Evolutionary conservation across 768 basidiomycete genomes (phyloP), one percentile per base, ranked within the genome.

Genomic region (Tylopilus vinaceipallidus): DNA sequence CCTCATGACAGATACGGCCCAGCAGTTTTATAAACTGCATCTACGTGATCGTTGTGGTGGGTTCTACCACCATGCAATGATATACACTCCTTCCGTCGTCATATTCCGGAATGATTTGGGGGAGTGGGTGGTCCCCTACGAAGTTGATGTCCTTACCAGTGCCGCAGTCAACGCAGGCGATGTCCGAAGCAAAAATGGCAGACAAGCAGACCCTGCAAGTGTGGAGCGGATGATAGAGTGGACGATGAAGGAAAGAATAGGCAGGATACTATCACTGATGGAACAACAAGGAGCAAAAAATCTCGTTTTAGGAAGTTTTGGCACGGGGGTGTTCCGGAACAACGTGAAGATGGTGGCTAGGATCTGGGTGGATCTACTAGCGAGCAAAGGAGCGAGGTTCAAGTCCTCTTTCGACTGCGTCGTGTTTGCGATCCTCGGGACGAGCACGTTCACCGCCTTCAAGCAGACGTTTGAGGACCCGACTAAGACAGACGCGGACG

Each of bases 321-420:
- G 88, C 12, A 89, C 88, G 1, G 88, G 88, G 3, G 87, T 85
- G 3, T 91, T 89, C 67, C 73, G 72, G 47, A 91, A 91, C 65
- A 70, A 75, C 29, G 77, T 87, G 20, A 61, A 67, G 35, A 69
- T 75, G 43, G 75, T 90, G 14, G 86, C 84, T 6, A 68, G 63
- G 29, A 74, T 84, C 37, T 91, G 88, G 83, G 78, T 74, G 38
- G 81, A 87, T 45, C 66, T 87, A 24, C 66, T 90, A 37, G 67
- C 67, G 3, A 68, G 61, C 3, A 68, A 74, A 6, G 72, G 69
- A 1, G 78, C 81, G 24, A 71, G 80, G n/a, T 91, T 83, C 62
- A 64, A 67, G 52, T 52, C 71, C 24, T 75, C 77, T 0, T 91
- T 91, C 61, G 75, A 81, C 45, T 75, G 72, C 3, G 74, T 89